These are phyloP conservation scores for Zalaria obscura DNA, from an alignment of 2,329 filamentous ascomycete species.

Conservation along the genomic window DNA sequence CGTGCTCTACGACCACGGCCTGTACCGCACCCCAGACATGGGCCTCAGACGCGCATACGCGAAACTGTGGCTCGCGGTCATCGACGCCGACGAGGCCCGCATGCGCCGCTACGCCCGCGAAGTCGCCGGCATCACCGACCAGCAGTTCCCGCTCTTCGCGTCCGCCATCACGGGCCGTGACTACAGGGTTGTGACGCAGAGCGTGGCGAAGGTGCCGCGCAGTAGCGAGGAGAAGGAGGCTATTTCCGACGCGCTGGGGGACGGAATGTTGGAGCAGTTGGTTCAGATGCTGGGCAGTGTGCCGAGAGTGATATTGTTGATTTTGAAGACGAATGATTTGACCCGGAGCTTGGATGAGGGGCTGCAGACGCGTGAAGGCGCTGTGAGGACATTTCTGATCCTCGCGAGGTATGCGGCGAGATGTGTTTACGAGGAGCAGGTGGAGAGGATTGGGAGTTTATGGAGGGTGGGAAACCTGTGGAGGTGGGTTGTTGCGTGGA, in stretches of 20 bases:
- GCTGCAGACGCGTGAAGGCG: conserved; percentile 56
- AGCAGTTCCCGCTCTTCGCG: conserved; percentile 88
- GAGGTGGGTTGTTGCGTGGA: conserved; percentile 37
- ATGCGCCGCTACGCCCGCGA: conserved; percentile 87
- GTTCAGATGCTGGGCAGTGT: conserved; percentile 81
- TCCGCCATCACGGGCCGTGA: conserved; percentile 93
- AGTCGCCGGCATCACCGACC: conserved; percentile 75
- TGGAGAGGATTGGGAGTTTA: conserved; percentile 39
- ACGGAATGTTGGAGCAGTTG: conserved; percentile 77
- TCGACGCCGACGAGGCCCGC: conserved; percentile 68
- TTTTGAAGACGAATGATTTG: conserved; percentile 94
- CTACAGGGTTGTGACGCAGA: conserved; percentile 55
- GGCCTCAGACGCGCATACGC: conserved; percentile 73
- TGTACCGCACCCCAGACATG: conserved; percentile 84
- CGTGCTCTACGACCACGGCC: conserved; percentile 89
- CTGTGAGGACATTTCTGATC: conserved; percentile 48
- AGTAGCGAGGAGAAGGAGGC: conserved; percentile 67
- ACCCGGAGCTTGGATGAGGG: conserved; percentile 90
- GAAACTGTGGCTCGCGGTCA: conserved; percentile 92
- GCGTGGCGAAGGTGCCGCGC: conserved; percentile 42
- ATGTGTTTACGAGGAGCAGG: conserved; percentile 46
- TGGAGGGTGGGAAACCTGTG: conserved; percentile 38
- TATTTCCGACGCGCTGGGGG: conserved; percentile 73
- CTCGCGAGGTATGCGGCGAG: conserved; percentile 49
- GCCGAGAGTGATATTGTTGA: conserved; percentile 81